Evolutionary conservation across 192 early-diverging fungal genomes (phyloP), one percentile per base, ranked within the genome.

Genomic region (Umbelopsis ramanniana): DNA sequence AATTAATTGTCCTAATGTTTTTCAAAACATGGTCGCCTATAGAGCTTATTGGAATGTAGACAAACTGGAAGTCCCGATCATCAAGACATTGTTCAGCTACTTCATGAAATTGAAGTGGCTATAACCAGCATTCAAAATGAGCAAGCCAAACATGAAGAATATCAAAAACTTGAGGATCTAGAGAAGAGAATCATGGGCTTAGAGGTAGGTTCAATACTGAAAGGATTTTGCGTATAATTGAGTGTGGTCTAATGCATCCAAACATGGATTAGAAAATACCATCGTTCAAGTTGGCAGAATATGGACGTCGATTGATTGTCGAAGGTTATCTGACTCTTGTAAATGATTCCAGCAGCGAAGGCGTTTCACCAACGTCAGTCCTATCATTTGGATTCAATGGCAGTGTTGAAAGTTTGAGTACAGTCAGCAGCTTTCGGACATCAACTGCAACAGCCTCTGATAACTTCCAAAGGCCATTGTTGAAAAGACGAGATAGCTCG

Each of bases 121-220:
- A 63, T 63, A 19, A 10, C 10, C 12, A 63, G 26, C 7, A 63
- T 63, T 17, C 57, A 63, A 35, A 29, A 63, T 37, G 57, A 63
- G 33, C 57, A 63, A 37, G 57, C 57, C 14, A 63, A 63, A n/a
- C 11, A 63, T 63, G 57, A 63, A 17, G 57, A 63, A n/a, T 63
- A 63, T 37, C 57, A 63, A 37, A 63, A 63, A 17, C 33, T 63
- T 17, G 57, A 63, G 26, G 57, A 63, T 38, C 33, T 63, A 37
- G 57, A 63, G 33, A 29, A 63, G 57, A 22, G 57, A 14, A 63
- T 63, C 0, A 33, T 35, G 33, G 57, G 57, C 23, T 63, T 63
- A 12, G 57, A 63, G 57, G 57, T 63, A 29, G 15, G 57, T 15
- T 50, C 7, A n/a, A 50, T 6, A 50, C 3, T 9, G 17, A 17